Base-by-base conservation (phyloP, 2,329 filamentous ascomycete species). In the Monosporascus sp. region DNA sequence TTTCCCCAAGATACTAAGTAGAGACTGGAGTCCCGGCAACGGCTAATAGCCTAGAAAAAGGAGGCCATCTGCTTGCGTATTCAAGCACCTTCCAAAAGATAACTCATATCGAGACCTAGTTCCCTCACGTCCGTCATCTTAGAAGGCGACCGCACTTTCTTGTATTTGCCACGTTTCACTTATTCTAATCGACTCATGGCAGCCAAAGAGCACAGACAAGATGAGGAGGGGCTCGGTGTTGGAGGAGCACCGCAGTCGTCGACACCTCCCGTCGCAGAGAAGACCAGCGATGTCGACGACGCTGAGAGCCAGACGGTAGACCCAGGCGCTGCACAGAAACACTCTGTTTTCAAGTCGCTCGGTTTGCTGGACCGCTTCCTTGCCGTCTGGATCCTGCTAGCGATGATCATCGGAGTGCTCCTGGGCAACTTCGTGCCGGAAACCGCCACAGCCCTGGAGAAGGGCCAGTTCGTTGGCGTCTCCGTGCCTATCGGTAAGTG, bases 351-450 rank as follows among this genome's bases (percentile, higher is more conserved):
- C 67, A 80, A 79, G 44, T 70, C 77, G 1, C 76, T 87, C 0
- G 79, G 80, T 5, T 74, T 78, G 57, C 74, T 88, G 1, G 84
- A 88, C 61, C 78, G 83, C 2, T 83, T 82, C 59, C 77, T 89
- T 1, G 84, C 82, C 2, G 38, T 87, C 25, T 88, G 89, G 89
- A 92, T 93, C 54, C 74, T 93, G 25, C 77, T 93, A 0, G 87
- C 88, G 46, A 94, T 94, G 84, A 76, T 80, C 1, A 70, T 90
- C 7, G 89, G 89, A 3, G 85, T 94, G 44, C 71, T 92, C 1
- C 71, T 93, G 0, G 88, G 87, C 6, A 92, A 92, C 68, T 89
- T 91, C 55, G 86, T 89, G 1, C 78, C 82, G 0, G 74, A 72
- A 22, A 81, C 81, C 1, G 84, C 81, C 0, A 77, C 77, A 0